Evolutionary conservation across 768 basidiomycete genomes (phyloP).

Genomic region (Russula vinacea): DNA sequence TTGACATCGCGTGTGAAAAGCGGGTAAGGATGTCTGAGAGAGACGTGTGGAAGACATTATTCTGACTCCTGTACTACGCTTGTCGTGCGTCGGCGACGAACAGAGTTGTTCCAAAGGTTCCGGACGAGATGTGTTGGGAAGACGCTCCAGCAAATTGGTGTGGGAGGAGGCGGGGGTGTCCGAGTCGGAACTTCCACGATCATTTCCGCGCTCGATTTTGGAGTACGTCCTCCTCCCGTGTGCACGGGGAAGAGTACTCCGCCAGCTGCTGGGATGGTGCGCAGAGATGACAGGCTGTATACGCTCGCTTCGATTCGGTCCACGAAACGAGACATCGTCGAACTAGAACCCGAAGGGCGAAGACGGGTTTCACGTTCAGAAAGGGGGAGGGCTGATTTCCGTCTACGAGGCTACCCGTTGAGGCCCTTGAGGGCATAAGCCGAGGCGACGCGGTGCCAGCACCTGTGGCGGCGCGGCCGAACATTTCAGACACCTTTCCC

Average conservation of each 20-base stretch:
- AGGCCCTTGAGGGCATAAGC: not conserved
- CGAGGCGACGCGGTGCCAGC: not conserved
- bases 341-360: not conserved
- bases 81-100: not conserved
- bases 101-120: not conserved
- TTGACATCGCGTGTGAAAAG: not conserved
- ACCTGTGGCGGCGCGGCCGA: not conserved
- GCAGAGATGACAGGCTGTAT: conserved; percentile 9
- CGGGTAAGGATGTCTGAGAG: not conserved
- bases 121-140: not conserved
- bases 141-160: not conserved
- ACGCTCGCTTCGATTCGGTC: conserved; percentile 1
- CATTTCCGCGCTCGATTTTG: conserved; percentile 2
- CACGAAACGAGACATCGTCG: conserved; percentile 10
- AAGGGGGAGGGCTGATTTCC: not conserved
- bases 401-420: not conserved
- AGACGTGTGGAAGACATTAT: not conserved
- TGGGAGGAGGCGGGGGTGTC: not conserved
- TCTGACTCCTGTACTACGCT: not conserved
- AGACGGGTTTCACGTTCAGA: not conserved
- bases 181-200: not conserved
- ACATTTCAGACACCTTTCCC: not conserved
- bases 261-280: conserved; percentile 20
- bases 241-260: not conserved
- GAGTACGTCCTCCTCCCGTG: not conserved